These are phyloP conservation scores for Cyclospora cayetanensis DNA, from an alignment of 169 alveolate genomes.

Conservation along the genomic window DNA sequence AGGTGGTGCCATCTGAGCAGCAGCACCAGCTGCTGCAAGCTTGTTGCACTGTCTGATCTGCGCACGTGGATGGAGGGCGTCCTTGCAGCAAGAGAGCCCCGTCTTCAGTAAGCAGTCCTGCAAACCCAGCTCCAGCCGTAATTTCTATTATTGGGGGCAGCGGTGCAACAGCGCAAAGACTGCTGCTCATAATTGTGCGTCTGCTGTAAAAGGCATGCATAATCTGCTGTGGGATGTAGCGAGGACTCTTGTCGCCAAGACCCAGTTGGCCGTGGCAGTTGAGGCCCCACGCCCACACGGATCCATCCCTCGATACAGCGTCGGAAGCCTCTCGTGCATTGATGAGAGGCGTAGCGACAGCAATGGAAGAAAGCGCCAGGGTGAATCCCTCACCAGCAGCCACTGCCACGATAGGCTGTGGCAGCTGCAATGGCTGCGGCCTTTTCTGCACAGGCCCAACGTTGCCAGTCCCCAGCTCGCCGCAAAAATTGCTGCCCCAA, in stretches of 20 bases:
- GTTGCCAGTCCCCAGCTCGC: not conserved
- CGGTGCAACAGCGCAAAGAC: not conserved
- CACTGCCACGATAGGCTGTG: not conserved
- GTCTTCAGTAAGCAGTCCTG: not conserved
- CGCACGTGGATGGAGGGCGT: not conserved
- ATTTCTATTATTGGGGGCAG: not conserved
- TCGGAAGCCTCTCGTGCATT: not conserved
- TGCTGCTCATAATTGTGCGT: not conserved
- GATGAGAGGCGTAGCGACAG: not conserved
- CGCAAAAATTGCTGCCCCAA: not conserved
- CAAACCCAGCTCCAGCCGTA: not conserved
- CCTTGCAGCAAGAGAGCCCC: not conserved
- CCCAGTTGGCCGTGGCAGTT: constrained; percentile 16
- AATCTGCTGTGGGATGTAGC: not conserved
- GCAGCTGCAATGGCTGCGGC: constrained; percentile 8
- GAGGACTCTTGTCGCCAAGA: not conserved
- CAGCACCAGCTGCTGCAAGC: not conserved
- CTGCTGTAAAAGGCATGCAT: not conserved
- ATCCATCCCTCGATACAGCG: not conserved
- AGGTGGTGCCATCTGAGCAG: not conserved
- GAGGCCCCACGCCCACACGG: not conserved
- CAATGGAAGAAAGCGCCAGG: no score
- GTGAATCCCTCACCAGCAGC: constrained; percentile 5
- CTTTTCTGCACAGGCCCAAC: not conserved
- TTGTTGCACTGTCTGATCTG: not conserved